These are phyloP conservation scores for Nymphaea thermarum DNA, from an alignment of 164 flowering plant species.

Conservation along the genomic window DNA sequence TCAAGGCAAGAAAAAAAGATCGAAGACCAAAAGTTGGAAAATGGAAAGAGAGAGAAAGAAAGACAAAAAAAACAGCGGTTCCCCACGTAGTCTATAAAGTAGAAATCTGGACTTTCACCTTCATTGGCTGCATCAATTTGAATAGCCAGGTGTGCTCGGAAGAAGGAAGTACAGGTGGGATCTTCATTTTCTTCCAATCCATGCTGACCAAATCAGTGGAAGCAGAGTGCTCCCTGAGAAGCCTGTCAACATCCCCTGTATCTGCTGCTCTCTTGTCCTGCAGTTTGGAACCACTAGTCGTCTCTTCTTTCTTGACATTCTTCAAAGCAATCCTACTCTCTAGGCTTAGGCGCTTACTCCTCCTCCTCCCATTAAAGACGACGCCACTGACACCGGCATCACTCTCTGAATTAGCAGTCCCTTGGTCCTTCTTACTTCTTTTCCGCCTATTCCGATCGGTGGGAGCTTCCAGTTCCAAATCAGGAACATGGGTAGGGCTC, in stretches of 20 bases:
- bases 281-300: not conserved
- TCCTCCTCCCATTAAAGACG: constrained; percentile 36
- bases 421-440: constrained; percentile 28
- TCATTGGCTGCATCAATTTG: constrained; percentile 85
- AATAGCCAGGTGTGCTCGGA: constrained; percentile 80
- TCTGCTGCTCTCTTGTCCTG: constrained; percentile 1
- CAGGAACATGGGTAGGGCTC: constrained; percentile 33
- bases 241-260: constrained; percentile 38
- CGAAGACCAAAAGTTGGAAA: not conserved
- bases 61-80: not conserved
- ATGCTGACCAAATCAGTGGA: constrained; percentile 56
- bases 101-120: constrained; percentile 30
- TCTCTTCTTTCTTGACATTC: constrained; percentile 23
- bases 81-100: not conserved
- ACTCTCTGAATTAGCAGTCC: constrained; percentile 16
- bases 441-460: constrained; percentile 15
- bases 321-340: constrained; percentile 55
- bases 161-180: constrained; percentile 86
- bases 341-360: constrained; percentile 48
- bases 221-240: constrained; percentile 62
- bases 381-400: constrained; percentile 13
- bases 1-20: not conserved
- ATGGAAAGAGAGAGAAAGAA: not conserved
- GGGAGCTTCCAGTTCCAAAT: constrained; percentile 17
- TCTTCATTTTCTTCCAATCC: constrained; percentile 98